Conservation (phyloP, 2,329 filamentous ascomycete genomes). For the Sclerotinia glacialis region DNA sequence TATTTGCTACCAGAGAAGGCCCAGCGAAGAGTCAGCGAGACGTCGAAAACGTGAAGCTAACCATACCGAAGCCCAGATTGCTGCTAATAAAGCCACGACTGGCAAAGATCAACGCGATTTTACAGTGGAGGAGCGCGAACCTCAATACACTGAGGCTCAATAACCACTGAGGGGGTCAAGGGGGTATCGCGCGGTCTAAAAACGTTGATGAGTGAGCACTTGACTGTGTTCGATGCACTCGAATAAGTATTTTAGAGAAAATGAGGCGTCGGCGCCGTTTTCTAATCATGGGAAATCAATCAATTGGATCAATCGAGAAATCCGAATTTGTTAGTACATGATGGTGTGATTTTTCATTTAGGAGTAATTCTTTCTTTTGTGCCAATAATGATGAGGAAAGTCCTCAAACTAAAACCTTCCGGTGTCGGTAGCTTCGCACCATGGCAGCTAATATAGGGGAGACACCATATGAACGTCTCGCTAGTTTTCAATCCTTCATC, state of each 20-base stretch:
- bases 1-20: background rate
- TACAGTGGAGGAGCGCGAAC: conserved; percentile 22
- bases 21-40: background rate
- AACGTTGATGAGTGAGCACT: background rate
- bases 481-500: background rate
- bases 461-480: too few relatives aligned
- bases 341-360: background rate
- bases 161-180: conserved; percentile 31
- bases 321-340: background rate
- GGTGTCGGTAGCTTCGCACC: background rate
- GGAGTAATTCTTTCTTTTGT: background rate
- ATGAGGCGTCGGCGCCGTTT: background rate
- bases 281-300: background rate
- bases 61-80: conserved; percentile 26
- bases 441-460: background rate
- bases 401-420: background rate
- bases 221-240: background rate
- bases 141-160: conserved; percentile 33
- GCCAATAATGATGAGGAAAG: background rate
- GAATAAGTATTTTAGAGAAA: background rate
- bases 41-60: conserved; percentile 4
- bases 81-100: conserved; percentile 25
- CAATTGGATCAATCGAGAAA: background rate
- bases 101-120: conserved; percentile 17
- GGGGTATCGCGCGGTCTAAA: too few relatives aligned